These are phyloP conservation scores for Metschnikowia similis DNA, from an alignment of 805 yeast species.

Conservation along the genomic window DNA sequence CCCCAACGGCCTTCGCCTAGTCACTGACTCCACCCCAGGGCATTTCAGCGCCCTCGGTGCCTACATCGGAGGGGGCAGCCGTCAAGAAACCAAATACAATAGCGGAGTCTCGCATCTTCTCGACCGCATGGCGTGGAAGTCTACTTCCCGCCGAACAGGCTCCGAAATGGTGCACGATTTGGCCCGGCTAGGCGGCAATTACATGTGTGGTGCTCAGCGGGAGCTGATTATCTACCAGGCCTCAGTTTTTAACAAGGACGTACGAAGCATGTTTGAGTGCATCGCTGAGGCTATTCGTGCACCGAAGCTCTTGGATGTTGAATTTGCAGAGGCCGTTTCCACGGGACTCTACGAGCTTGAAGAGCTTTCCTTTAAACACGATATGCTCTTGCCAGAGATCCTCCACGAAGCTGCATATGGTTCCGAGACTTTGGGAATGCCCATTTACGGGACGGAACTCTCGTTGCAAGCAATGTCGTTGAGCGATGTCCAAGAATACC, in stretches of 20 bases:
- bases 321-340: constrained; percentile 65
- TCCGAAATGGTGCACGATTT: constrained; percentile 69
- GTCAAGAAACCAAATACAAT: constrained; percentile 59
- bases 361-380: constrained; percentile 81
- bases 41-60: constrained; percentile 90
- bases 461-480: constrained; percentile 52
- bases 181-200: constrained; percentile 86
- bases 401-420: constrained; percentile 78
- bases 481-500: constrained; percentile 53
- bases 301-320: constrained; percentile 66
- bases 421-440: constrained; percentile 75
- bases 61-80: constrained; percentile 85
- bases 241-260: constrained; percentile 83
- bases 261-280: constrained; percentile 70
- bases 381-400: constrained; percentile 82
- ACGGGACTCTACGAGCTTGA: constrained; percentile 78
- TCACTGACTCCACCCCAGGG: constrained; percentile 81
- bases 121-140: constrained; percentile 82
- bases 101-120: constrained; percentile 79
- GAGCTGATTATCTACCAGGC: constrained; percentile 94
- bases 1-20: constrained; percentile 74
- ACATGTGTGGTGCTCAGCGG: constrained; percentile 87
- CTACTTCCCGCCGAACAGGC: constrained; percentile 57
- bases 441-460: constrained; percentile 76
- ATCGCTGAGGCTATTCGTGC: constrained; percentile 72